These are phyloP conservation scores for Crepidotus sp. DNA, from an alignment of 1,284 basidiomycete species.

Conservation along the genomic window DNA sequence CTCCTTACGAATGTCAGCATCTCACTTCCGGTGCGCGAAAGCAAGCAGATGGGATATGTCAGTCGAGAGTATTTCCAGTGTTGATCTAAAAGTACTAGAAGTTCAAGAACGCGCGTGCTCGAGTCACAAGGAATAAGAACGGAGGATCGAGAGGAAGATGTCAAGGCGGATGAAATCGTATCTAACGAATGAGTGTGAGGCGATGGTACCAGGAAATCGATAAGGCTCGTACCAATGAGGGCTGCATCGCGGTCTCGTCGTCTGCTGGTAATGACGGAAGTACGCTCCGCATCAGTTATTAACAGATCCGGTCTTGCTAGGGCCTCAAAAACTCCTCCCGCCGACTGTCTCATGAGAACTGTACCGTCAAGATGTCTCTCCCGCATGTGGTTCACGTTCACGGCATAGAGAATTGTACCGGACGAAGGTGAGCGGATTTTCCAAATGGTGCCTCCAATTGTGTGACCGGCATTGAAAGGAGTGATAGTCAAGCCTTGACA, in stretches of 20 bases:
- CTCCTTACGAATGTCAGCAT: conserved; percentile 92
- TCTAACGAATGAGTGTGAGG: conserved; percentile 38
- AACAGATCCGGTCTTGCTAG: conserved; percentile 85
- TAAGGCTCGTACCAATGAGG: conserved; percentile 60
- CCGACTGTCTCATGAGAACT: conserved; percentile 64
- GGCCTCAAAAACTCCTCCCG: conserved; percentile 78
- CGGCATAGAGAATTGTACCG: conserved; percentile 92
- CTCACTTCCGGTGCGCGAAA: conserved; percentile 85
- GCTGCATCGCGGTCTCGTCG: conserved; percentile 88
- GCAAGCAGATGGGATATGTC: conserved; percentile 82
- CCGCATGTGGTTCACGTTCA: conserved; percentile 94
- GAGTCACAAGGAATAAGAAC: conserved; percentile 90
- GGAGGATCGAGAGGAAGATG: conserved; percentile 55
- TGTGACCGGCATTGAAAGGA: conserved; percentile 93
- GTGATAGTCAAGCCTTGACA: conserved; percentile 91
- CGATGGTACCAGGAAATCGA: conserved; percentile 10
- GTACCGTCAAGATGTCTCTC: conserved; percentile 96
- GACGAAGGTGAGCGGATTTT: conserved; percentile 95
- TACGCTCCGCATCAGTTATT: conserved; percentile 88
- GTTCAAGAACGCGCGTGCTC: conserved; percentile 86
- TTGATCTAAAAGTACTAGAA: conserved; percentile 92
- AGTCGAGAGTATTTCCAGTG: conserved; percentile 90
- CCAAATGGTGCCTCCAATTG: conserved; percentile 96
- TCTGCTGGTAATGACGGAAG: conserved; percentile 74
- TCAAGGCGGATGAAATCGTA: conserved; percentile 75